Evolutionary conservation across 2,329 filamentous ascomycete species (phyloP).

Genomic region (Epichloe coenophiala): DNA sequence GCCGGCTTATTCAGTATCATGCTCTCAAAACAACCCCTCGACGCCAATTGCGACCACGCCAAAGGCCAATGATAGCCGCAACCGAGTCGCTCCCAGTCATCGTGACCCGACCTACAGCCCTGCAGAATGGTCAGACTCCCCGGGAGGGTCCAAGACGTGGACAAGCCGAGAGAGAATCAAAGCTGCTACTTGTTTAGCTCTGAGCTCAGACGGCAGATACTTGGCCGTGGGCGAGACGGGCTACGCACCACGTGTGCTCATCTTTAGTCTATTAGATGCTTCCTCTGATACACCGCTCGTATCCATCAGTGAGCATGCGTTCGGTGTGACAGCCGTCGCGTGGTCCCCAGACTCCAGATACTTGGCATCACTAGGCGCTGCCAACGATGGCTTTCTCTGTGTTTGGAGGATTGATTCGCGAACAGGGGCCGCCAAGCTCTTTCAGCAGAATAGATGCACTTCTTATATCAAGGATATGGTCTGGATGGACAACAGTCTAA

Average conservation of each 20-base stretch:
- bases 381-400: constrained; percentile 89
- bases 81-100: constrained; percentile 33
- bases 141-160: constrained; percentile 54
- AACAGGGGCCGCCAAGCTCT: constrained; percentile 63
- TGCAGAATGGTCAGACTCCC: constrained; percentile 47
- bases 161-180: constrained; percentile 88
- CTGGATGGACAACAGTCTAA: constrained; percentile 73
- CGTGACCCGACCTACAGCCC: constrained; percentile 34
- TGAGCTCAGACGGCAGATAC: constrained; percentile 77
- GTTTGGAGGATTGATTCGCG: constrained; percentile 79
- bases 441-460: constrained; percentile 85
- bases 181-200: constrained; percentile 76
- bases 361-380: constrained; percentile 74
- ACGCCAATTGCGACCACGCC: constrained; percentile 37
- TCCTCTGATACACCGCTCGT: constrained; percentile 73
- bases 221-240: constrained; percentile 92
- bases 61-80: constrained; percentile 51
- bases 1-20: constrained; percentile 45
- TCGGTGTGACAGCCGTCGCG: constrained; percentile 75
- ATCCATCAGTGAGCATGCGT: constrained; percentile 77
- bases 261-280: constrained; percentile 73
- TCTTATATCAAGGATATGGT: constrained; percentile 74
- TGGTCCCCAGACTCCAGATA: constrained; percentile 82
- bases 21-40: constrained; percentile 36
- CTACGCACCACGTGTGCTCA: constrained; percentile 78